Percentiles rank a stretch among this genome's conserved stretches.
phyloP scores from a whole-genome alignment of 140 eudicot species.

The Cichorium intybus region DNA sequence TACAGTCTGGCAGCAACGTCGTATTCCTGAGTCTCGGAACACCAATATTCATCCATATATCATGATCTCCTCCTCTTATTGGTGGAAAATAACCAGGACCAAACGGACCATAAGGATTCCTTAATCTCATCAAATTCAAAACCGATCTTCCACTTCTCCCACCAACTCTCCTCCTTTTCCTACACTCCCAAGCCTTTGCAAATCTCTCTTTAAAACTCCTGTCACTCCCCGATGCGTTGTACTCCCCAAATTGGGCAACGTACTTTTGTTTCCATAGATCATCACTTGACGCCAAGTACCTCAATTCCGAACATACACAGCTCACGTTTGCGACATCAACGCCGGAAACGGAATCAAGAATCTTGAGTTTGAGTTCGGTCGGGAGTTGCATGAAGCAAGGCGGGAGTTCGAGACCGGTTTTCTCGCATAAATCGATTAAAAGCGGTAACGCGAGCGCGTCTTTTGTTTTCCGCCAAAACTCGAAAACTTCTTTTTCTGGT shows the following conservation, averaged over 20 bases:
- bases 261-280: constrained; percentile 71
- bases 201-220: constrained; percentile 52
- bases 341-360: constrained; percentile 53
- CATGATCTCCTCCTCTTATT: constrained; percentile 43
- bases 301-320: constrained; percentile 53
- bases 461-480: constrained; percentile 67
- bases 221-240: constrained; percentile 13
- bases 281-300: constrained; percentile 49
- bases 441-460: constrained; percentile 68
- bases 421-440: constrained; percentile 68
- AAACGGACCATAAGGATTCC: constrained; percentile 15
- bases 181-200: constrained; percentile 34
- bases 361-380: constrained; percentile 62
- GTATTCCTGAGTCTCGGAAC: constrained; percentile 17
- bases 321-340: constrained; percentile 54
- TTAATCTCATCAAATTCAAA: constrained; percentile 2
- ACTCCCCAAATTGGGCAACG: constrained; percentile 52
- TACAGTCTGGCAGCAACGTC: neutral
- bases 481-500: constrained; percentile 62
- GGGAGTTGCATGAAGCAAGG: constrained; percentile 76
- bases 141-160: neutral
- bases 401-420: constrained; percentile 54
- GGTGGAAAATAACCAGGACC: constrained; percentile 13
- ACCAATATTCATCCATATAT: constrained; percentile 24
- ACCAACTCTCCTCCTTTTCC: constrained; percentile 27